These are phyloP conservation scores for Spirogloea muscicola DNA, from an alignment of 139 green algal species.

Conservation along the genomic window DNA sequence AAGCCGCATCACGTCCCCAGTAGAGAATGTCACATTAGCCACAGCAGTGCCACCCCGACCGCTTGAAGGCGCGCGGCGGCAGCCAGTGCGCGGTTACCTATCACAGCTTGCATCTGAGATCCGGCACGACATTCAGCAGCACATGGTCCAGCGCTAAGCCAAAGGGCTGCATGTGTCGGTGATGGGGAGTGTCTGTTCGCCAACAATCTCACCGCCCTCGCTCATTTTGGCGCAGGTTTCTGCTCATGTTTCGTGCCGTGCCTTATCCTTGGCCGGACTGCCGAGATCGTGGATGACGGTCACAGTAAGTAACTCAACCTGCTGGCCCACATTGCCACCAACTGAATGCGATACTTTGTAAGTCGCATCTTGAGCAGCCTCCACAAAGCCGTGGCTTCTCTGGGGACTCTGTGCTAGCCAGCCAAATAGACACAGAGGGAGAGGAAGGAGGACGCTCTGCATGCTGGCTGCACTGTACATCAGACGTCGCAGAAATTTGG, in stretches of 20 bases:
- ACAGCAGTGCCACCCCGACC: no score
- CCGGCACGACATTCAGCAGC: no score
- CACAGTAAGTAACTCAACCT: not conserved
- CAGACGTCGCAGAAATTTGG: not conserved
- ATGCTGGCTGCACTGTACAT: not conserved
- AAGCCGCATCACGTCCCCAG: no score
- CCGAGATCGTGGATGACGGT: constrained; percentile 12
- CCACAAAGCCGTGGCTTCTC: not conserved
- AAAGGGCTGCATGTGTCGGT: no score
- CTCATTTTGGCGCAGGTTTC: constrained; percentile 8
- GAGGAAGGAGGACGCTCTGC: not conserved
- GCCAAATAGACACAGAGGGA: not conserved
- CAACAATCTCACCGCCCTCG: not conserved
- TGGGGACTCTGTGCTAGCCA: not conserved
- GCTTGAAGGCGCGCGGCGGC: no score
- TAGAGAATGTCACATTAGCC: no score
- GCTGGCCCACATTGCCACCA: no score
- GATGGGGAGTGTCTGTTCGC: no score
- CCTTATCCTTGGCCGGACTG: constrained; percentile 17
- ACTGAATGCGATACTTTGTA: not conserved
- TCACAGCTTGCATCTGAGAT: no score
- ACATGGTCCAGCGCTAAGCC: no score
- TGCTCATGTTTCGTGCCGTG: constrained; percentile 24
- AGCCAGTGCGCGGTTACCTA: no score
- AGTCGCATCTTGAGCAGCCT: not conserved